Base-by-base conservation (phyloP, 257 asterid genomes). In the Lantana camara region DNA sequence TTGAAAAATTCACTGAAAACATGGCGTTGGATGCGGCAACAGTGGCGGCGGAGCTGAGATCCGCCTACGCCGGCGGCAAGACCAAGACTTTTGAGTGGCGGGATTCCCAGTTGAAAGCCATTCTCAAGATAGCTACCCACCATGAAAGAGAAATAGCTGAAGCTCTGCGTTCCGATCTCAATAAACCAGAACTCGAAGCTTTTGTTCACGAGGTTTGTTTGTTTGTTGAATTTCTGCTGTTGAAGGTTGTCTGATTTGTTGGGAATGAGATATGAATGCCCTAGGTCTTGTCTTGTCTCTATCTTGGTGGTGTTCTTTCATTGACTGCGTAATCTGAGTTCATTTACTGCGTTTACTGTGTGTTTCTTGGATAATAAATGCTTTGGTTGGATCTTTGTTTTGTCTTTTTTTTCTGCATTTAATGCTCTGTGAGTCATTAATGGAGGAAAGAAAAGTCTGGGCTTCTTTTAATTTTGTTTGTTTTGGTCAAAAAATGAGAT, bases 41-140 rank as follows among this genome's bases (percentile, higher is more conserved):
- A 49, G 63, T 64, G 78, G 82, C 73, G 83, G 64, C 68, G 80
- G 97, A 84, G 81, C 71, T 93, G 75, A 77, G 97, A 50, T 79
- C 38, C 66, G 70, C 83, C 55, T 88, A 54, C 49, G 51, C 35
- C 45, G 53, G 72, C 60, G 97, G 97, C 14, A 82, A 72, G 41
- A 93, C 99, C 38, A 85, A 64, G 83, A 67, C 68, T 51, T 81
- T 53, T 2, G 90, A 87, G 51, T 93, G 99, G 99, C 81, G 98
- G 59, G 77, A 62, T 21, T 82, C 95, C 7, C 98, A 92, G 85
- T 40, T 92, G 71, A 77, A 87, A 60, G 87, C 94, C 51, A 40
- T 92, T 41, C 34, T 85, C 21, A 78, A 50, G 24, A 70, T 92
- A 1, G 62, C 63, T 0, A 63, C 70, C 8, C 63, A 51, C 49